Percentiles rank a stretch among this genome's conserved stretches.
Evolutionary conservation across 2,329 filamentous ascomycete genomes (phyloP).

Genomic region (Exophiala calicioides): DNA sequence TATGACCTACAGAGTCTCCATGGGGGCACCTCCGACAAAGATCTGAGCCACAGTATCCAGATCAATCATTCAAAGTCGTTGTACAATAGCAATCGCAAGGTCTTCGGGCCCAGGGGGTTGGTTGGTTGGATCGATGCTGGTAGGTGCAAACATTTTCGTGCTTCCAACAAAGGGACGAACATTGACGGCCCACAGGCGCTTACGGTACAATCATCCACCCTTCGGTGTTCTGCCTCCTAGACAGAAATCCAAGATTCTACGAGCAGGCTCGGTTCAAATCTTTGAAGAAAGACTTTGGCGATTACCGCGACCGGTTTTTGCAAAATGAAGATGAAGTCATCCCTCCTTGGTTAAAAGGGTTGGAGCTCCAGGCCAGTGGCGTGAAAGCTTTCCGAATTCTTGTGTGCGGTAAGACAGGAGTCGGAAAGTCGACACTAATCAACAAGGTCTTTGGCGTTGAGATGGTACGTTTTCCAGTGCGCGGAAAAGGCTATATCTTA

Average conservation of each 20-base stretch:
- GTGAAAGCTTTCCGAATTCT: constrained; percentile 38
- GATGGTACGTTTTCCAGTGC: constrained; percentile 30
- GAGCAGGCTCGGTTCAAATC: constrained; percentile 32
- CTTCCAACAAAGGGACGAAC: background rate
- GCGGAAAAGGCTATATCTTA: constrained; percentile 28
- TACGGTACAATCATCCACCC: constrained; percentile 39
- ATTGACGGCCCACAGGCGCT: constrained; percentile 4
- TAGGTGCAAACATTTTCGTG: constrained; percentile 11
- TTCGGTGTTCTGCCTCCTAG: constrained; percentile 37
- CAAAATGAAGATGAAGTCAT: constrained; percentile 31
- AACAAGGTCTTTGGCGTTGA: constrained; percentile 38
- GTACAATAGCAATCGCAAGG: constrained; percentile 21
- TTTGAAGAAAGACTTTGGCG: constrained; percentile 24
- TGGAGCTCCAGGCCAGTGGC: constrained; percentile 29
- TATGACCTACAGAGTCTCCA: constrained; percentile 27
- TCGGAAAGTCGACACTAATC: constrained; percentile 37
- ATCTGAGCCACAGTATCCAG: constrained; percentile 23
- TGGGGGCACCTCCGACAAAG: constrained; percentile 8
- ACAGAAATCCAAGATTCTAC: constrained; percentile 34
- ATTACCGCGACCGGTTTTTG: constrained; percentile 31
- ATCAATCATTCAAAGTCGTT: constrained; percentile 19
- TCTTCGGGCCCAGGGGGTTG: constrained; percentile 22
- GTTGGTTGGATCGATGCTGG: constrained; percentile 31
- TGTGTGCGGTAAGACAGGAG: constrained; percentile 38
- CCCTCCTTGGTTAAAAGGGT: constrained; percentile 33